Base-by-base conservation (phyloP, 2,329 filamentous ascomycete species). In the Aspergillus sp. region DNA sequence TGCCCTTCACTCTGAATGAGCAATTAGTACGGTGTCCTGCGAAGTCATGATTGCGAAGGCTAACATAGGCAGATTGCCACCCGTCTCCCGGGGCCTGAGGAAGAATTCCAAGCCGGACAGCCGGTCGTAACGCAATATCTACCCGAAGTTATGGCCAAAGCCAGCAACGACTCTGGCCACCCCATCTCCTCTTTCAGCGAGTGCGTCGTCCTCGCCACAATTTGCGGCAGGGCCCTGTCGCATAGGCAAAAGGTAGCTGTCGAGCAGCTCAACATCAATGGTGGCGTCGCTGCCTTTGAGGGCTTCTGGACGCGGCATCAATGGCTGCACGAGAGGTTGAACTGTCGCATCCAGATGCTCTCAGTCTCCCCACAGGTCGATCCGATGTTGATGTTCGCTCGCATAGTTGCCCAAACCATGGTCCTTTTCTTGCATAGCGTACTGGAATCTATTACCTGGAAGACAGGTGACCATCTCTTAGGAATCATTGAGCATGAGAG, bases 81-180 rank as follows among this genome's bases (percentile, higher is more conserved):
- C 11, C 69, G 73, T 6, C 68, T 77, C 3, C 75, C 75, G 1
- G 65, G 65, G 8, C 70, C 73, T 1, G 74, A 77, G 35, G 55
- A 63, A 6, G 68, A 71, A 9, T 77, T 77, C 46, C 71, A 75
- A 56, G 70, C 66, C n/a, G 69, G 66, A 2, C 64, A 69, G 19
- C 69, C 67, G 4, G 55, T 67, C 3, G 31, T 55, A 3, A 68
- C 64, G 19, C 62, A 56, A 8, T 75, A 72, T 45, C 63, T 77
- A 5, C 59, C 67, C 2, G 73, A 75, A 35, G 67, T 64, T 2
- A 65, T 74, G 24, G 61, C 61, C n/a, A 35, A 50, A 12, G n/a
- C 19, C 27, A 48, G 15, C 33, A 24, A 4, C 5, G 50, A 52
- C 12, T 45, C 51, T 54, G 14, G 68, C 39, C 24, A 15, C 11